Base-by-base conservation (phyloP, 2,329 filamentous ascomycete genomes). In the Talaromyces sp. region DNA sequence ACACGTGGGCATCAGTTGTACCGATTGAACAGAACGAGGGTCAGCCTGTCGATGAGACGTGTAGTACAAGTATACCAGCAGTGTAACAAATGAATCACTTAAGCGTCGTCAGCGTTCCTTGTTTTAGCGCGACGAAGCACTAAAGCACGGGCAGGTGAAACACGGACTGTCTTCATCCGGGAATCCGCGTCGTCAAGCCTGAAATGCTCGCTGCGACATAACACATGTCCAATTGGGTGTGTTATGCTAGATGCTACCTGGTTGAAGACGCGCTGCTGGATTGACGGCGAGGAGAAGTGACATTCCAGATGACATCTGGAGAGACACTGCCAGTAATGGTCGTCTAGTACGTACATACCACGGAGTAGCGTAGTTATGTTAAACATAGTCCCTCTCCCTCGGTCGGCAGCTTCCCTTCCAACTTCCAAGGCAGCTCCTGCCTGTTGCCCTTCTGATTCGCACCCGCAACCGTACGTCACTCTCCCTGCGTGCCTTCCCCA, bases 391-490 rank as follows among this genome's bases (percentile, higher is more conserved):
- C 22, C 22, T 37, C 33, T 56, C 11, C 5, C 33, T 35, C 60
- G 27, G 57, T 45, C 57, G 43, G 39, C 57, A 27, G 6, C 24
- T 43, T 43, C 58, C 19, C 33, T 31, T 37, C 9, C 35, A 13
- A 37, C 27, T 37, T 33, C 49, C 49, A 33, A 56, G 33, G 50
- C 31, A 35, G 52, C 24, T 31, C 57, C 39, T 47, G 27, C 58
- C n/a, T 33, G 57, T n/a, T 43, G 50, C 45, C 45, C 19, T 61
- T 35, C 27, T 27, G 31, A 35, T 49, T 60, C 59, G 31, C 59
- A 41, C 24, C 60, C 60, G 60, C 60, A 62, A 62, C 22, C 60
- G 60, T 62, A 62, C 60, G 60, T 62, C 60, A 62, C 60, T 54
- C 60, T 54, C 59, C 2, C 24, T 43, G 10, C 39, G 24, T 22